Conservation (phyloP, 2,329 filamentous ascomycete species). For the Alternaria ethzedia region DNA sequence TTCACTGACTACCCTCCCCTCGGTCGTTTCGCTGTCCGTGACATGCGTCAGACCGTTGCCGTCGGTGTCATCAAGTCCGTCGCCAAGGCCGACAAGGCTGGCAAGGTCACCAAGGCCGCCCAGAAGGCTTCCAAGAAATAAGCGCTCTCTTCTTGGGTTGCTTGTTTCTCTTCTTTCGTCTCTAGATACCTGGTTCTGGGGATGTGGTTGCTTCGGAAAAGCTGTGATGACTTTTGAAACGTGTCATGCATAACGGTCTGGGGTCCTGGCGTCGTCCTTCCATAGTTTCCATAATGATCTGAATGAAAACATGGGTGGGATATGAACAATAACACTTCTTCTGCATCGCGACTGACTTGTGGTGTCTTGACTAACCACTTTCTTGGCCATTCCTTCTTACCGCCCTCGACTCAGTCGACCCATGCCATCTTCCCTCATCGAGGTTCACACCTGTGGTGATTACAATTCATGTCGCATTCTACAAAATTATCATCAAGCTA, state of each 20-base stretch:
- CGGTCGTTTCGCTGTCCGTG: constrained; percentile 99
- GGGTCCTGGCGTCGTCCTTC: constrained; percentile 46
- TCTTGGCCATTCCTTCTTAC: neutral
- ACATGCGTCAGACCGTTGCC: constrained; percentile 84
- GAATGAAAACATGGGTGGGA: constrained; percentile 48
- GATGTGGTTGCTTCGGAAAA: constrained; percentile 48
- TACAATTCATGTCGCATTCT: neutral
- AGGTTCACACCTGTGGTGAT: neutral
- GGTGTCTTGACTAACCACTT: neutral
- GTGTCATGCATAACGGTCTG: constrained; percentile 48
- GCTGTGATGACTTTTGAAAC: constrained; percentile 44
- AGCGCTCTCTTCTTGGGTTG: constrained; percentile 38
- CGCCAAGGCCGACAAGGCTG: constrained; percentile 56
- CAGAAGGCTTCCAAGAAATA: constrained; percentile 53
- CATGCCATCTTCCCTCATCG: neutral
- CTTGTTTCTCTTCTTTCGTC: constrained; percentile 44
- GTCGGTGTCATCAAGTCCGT: constrained; percentile 90
- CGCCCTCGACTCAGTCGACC: neutral
- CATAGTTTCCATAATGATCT: constrained; percentile 50
- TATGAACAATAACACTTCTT: constrained; percentile 8
- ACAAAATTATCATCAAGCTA: neutral
- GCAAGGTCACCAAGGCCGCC: constrained; percentile 60
- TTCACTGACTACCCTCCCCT: constrained; percentile 99
- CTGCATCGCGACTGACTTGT: neutral
- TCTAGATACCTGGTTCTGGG: constrained; percentile 46